These are phyloP conservation scores for Apiotrichum akiyoshidainum DNA, from an alignment of 1,284 basidiomycete genomes.

Conservation along the genomic window DNA sequence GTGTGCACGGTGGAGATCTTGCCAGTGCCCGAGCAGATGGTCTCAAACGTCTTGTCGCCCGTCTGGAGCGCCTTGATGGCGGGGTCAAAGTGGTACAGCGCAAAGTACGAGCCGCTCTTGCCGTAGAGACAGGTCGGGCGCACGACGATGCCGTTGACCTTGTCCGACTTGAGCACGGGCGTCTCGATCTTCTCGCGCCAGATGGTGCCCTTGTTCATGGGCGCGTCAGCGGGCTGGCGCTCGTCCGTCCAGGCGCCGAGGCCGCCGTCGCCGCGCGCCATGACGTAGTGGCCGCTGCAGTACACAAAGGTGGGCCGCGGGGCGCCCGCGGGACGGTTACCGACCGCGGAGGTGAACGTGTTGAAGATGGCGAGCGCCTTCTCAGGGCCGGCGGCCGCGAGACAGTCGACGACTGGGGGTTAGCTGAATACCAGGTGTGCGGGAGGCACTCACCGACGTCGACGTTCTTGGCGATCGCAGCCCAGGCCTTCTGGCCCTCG, in stretches of 20 bases:
- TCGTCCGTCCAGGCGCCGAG: slow-evolving; percentile 41
- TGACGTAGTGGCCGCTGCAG: slow-evolving; percentile 56
- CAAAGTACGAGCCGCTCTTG: slow-evolving; percentile 14
- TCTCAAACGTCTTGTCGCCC: slow-evolving; percentile 48
- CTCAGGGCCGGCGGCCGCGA: slow-evolving; percentile 39
- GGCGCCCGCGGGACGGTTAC: slow-evolving; percentile 2
- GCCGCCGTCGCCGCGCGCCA: slow-evolving; percentile 42
- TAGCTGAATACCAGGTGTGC: no score
- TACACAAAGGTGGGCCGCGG: slow-evolving; percentile 53
- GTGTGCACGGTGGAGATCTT: slow-evolving; percentile 54
- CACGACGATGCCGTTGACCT: slow-evolving; percentile 20
- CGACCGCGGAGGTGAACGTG: slow-evolving; percentile 2
- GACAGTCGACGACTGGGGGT: slow-evolving; percentile 44
- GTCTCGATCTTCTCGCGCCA: slow-evolving; percentile 40
- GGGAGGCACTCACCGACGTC: slow-evolving; percentile 53
- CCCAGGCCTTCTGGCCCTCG: slow-evolving; percentile 46
- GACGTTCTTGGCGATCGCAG: slow-evolving; percentile 52
- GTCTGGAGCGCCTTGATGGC: slow-evolving; percentile 42
- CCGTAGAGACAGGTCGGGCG: slow-evolving; percentile 47
- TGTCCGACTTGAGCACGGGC: slow-evolving; percentile 25
- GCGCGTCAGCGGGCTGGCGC: slow-evolving; percentile 19
- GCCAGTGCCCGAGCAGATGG: slow-evolving; percentile 49
- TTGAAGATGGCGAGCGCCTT: slow-evolving; percentile 41
- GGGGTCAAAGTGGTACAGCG: slow-evolving; percentile 46
- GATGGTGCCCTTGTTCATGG: slow-evolving; percentile 24